phyloP scores from a whole-genome alignment of 441 rosid species.

The Aquilaria agallochum region DNA sequence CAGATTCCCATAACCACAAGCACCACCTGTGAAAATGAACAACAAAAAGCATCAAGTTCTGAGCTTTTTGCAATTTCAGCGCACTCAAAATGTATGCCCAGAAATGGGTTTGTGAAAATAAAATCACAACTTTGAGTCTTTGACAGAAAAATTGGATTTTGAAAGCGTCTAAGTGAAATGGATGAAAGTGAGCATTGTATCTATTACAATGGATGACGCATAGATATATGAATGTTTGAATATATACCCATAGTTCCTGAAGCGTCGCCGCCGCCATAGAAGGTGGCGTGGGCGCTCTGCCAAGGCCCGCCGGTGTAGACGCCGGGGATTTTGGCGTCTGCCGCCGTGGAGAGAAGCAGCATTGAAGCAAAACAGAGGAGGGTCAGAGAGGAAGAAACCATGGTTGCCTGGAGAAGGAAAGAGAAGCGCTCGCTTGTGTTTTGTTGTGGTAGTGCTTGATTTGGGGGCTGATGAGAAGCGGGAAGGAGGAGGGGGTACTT shows the following conservation, averaged over 20 bases:
- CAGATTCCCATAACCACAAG: conserved; percentile 34
- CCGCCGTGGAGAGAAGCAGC: neutral
- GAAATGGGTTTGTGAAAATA: neutral
- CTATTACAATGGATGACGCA: neutral
- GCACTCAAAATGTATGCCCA: neutral
- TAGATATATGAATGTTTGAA: neutral
- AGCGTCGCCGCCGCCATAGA: conserved; percentile 36
- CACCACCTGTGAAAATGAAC: conserved; percentile 21
- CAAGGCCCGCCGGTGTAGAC: conserved; percentile 33
- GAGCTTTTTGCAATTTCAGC: neutral
- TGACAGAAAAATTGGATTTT: no score
- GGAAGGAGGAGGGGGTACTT: no score
- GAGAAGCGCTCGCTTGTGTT: no score
- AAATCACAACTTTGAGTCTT: no score
- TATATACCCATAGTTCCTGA: conserved; percentile 35
- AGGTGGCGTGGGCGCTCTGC: conserved; percentile 39
- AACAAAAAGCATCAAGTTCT: neutral
- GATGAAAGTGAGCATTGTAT: no score
- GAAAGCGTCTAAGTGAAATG: no score
- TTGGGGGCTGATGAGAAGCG: no score
- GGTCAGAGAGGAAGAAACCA: neutral
- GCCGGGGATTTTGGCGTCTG: conserved; percentile 36
- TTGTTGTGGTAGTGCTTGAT: no score
- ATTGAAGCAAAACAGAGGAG: neutral
- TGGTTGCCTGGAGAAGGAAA: no score